These are phyloP conservation scores for Mortierella antarctica DNA, from an alignment of 192 early-diverging fungal species.

Conservation along the genomic window DNA sequence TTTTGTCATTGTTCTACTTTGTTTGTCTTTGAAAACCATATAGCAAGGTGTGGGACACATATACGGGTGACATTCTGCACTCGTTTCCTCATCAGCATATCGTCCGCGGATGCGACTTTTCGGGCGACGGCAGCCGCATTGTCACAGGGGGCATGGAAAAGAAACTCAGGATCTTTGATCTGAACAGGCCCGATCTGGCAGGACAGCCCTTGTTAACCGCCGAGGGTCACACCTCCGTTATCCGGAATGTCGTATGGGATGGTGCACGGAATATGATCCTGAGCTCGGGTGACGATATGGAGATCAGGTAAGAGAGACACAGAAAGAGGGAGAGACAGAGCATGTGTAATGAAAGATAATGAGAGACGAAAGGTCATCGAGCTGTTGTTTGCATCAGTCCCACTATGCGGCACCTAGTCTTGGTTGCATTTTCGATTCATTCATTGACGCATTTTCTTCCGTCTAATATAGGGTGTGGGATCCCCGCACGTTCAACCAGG, in stretches of 20 bases:
- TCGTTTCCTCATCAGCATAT: slow-evolving; percentile 84
- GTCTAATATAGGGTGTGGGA: slow-evolving; percentile 72
- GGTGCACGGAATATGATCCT: slow-evolving; percentile 64
- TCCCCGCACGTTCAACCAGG: slow-evolving; percentile 71
- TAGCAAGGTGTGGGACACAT: slow-evolving; percentile 89
- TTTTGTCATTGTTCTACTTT: slow-evolving; percentile 11
- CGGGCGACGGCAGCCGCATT: slow-evolving; percentile 74
- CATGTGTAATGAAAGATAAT: not conserved
- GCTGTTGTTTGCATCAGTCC: not conserved
- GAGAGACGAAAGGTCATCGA: too few relatives aligned
- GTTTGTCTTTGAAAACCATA: not conserved
- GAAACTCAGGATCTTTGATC: slow-evolving; percentile 83
- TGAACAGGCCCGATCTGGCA: slow-evolving; percentile 60
- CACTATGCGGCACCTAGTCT: too few relatives aligned
- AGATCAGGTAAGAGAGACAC: slow-evolving; percentile 52
- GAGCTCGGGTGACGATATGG: slow-evolving; percentile 70
- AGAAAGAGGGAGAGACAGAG: not conserved
- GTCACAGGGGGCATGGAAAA: slow-evolving; percentile 89
- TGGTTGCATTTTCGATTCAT: not conserved
- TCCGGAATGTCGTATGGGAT: slow-evolving; percentile 75
- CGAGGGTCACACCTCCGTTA: slow-evolving; percentile 65
- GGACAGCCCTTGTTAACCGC: slow-evolving; percentile 55
- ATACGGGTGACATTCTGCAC: slow-evolving; percentile 74
- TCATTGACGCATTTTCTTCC: not conserved
- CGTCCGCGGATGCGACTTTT: slow-evolving; percentile 87